Conservation (phyloP, 106 monocot species). For the Gastrodia elata region DNA sequence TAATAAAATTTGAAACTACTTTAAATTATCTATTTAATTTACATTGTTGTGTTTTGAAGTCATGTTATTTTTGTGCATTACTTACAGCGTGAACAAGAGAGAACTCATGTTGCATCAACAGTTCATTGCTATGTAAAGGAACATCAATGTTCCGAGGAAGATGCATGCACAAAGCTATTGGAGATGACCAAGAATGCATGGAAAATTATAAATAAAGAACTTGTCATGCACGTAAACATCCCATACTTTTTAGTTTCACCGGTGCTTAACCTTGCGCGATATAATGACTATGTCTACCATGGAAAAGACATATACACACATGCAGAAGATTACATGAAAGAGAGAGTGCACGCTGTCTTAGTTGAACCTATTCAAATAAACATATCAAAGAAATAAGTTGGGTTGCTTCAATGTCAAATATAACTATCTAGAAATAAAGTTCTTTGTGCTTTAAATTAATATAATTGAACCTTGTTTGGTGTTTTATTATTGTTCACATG, state of each 20-base stretch:
- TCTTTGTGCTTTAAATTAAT: too few relatives aligned
- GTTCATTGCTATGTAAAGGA: not conserved
- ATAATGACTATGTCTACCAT: not conserved
- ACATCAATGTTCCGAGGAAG: not conserved
- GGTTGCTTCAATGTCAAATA: not conserved
- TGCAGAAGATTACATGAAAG: not conserved
- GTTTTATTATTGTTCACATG: too few relatives aligned
- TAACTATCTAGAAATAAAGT: not conserved
- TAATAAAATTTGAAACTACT: not conserved
- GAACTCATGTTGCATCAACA: not conserved
- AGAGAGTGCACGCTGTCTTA: not conserved
- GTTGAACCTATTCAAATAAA: not conserved
- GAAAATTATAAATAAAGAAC: slow-evolving; percentile 1
- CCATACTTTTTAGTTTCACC: not conserved
- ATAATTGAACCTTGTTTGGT: too few relatives aligned
- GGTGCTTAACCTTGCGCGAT: not conserved
- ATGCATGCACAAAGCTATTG: not conserved
- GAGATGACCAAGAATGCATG: not conserved
- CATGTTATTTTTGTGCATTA: not conserved
- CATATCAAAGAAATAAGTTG: not conserved
- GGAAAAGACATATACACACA: not conserved
- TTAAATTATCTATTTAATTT: not conserved
- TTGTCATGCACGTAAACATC: not conserved
- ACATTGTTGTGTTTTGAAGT: too few relatives aligned
- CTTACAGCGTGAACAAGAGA: not conserved